Conservation (phyloP, 129 eudicot species). For the Logfia minima region DNA sequence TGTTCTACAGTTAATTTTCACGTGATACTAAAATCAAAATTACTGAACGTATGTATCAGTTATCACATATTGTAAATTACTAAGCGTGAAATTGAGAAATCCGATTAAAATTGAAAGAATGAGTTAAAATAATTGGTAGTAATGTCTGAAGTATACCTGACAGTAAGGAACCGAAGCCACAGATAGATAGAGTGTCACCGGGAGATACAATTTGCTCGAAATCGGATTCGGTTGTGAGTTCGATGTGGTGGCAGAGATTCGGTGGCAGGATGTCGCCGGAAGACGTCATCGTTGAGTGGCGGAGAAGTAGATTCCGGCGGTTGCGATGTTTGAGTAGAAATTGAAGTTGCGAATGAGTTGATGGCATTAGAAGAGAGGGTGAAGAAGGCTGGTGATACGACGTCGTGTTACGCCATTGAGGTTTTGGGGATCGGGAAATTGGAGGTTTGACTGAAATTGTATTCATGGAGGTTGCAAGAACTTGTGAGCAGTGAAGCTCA, state of each 20-base stretch:
- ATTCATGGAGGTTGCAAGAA: slow-evolving; percentile 25
- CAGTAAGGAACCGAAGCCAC: slow-evolving; percentile 94
- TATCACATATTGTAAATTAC: neutral
- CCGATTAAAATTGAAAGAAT: neutral
- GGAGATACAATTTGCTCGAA: slow-evolving; percentile 64
- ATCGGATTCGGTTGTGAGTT: slow-evolving; percentile 67
- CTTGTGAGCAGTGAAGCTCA: neutral
- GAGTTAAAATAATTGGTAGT: neutral
- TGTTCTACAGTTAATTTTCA: neutral
- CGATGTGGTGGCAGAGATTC: slow-evolving; percentile 21
- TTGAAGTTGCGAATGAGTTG: slow-evolving; percentile 14
- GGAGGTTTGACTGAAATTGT: slow-evolving; percentile 21
- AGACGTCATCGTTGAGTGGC: slow-evolving; percentile 39
- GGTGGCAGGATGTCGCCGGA: slow-evolving; percentile 24
- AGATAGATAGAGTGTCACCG: slow-evolving; percentile 67
- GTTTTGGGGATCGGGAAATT: slow-evolving; percentile 14
- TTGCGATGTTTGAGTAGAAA: neutral
- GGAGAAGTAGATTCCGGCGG: slow-evolving; percentile 28
- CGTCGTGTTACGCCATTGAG: slow-evolving; percentile 20
- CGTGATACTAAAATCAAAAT: slow-evolving; percentile 14
- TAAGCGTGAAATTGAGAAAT: neutral
- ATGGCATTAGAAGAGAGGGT: slow-evolving; percentile 12
- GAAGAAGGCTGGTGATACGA: slow-evolving; percentile 24
- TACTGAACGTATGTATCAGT: neutral
- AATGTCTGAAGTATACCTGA: slow-evolving; percentile 52